Evolutionary conservation across 192 early-diverging fungal species (phyloP), one percentile per base, ranked within the genome.

Genomic region (Mycoemilia scoparia): DNA sequence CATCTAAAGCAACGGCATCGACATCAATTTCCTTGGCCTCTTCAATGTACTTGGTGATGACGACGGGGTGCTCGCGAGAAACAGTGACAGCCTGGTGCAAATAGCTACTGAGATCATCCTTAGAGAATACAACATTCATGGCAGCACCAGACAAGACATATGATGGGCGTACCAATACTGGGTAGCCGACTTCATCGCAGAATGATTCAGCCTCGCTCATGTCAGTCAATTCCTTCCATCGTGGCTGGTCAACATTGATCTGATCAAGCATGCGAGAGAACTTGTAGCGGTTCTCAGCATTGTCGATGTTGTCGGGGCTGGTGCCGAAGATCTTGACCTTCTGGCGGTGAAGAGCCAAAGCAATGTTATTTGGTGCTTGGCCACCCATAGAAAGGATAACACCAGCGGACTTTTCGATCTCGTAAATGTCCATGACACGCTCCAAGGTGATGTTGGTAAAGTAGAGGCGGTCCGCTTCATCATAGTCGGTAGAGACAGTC

Each of bases 111-210:
- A 98, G 67, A 43, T 93, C 87, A 17, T 76, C 74, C 23, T 64
- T 49, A 9, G 87, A 83, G 50, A 79, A 76, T 12, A 90, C 85
- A 2, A 90, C 92, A 46, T 89, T 95, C 90, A 98, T 96, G 34
- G 89, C 93, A n/a, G 93, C 89, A 39, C 93, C 93, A 34, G 89
- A 95, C 17, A 97, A 66, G 11, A 97, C 93, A 43, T 97, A 97
- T 16, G 93, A 97, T 12, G 93, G 93, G 28, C 93, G 70, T 25
- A 97, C 93, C 20, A 97, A 73, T 11, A 97, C 93, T 2, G 93
- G 93, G 60, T 76, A 97, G 7, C 80, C 82, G 27, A 95, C 87
- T 33, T 73, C 75, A 0, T 76, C 67, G 57, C 83, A 87, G 66
- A 97, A 97, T 5, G 45, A 49, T 28, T 71, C 62, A 7, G 93